Evolutionary conservation across 2,329 filamentous ascomycete genomes (phyloP).

Genomic region (Aspergillus sp.): DNA sequence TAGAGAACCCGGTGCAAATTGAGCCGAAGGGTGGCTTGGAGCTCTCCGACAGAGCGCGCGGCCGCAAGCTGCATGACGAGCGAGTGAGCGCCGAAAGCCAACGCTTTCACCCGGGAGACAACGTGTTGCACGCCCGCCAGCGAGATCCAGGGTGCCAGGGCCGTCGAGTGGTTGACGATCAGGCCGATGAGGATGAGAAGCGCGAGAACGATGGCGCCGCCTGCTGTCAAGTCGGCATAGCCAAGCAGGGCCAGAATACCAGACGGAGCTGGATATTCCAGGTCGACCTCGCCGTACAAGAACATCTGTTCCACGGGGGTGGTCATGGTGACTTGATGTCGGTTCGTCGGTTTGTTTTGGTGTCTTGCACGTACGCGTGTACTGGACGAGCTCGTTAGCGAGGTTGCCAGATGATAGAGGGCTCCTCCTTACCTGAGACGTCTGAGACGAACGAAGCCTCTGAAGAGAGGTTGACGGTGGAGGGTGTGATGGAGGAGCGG

Average conservation of each 20-base stretch:
- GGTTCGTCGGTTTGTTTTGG: neutral
- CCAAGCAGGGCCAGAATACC: slow-evolving; percentile 2
- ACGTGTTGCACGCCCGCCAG: slow-evolving; percentile 2
- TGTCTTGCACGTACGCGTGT: no score
- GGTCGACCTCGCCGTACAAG: slow-evolving; percentile 7
- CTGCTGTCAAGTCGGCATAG: slow-evolving; percentile 6
- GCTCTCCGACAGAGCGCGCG: slow-evolving; percentile 1
- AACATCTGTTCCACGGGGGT: slow-evolving; percentile 8
- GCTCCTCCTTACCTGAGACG: no score
- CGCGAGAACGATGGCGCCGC: slow-evolving; percentile 5
- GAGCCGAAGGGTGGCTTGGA: neutral
- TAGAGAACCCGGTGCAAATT: neutral
- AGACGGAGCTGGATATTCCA: slow-evolving; percentile 1
- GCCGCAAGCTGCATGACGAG: slow-evolving; percentile 3
- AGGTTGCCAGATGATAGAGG: neutral
- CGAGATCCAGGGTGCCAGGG: slow-evolving; percentile 1
- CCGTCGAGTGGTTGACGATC: slow-evolving; percentile 1
- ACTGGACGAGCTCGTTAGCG: no score
- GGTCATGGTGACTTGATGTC: slow-evolving; percentile 9
- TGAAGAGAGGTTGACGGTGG: no score
- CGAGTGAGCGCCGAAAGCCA: neutral
- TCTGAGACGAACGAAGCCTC: no score
- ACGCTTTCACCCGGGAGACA: slow-evolving; percentile 1
- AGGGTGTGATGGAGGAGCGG: no score
- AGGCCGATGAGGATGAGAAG: slow-evolving; percentile 4